A percentile compares a stretch with the other conserved stretches of the same genome.
These are phyloP conservation scores for Fusarium mundagurra DNA, from an alignment of 2,329 filamentous ascomycete genomes.

Conservation along the genomic window DNA sequence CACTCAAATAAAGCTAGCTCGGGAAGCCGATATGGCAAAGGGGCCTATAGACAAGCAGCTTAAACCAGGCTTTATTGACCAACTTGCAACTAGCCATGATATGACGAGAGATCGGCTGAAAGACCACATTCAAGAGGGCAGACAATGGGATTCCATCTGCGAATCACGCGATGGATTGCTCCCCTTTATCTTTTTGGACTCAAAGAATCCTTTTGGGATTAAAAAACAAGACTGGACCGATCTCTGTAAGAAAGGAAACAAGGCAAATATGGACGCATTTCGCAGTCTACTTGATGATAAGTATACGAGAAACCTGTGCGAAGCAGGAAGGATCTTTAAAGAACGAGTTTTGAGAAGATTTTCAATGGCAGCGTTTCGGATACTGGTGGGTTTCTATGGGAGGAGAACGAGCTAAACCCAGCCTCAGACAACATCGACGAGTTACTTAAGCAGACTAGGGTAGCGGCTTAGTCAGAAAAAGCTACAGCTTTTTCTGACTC, in stretches of 20 bases:
- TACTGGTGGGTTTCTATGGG: background rate
- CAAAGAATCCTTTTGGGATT: background rate
- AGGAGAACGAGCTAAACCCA: background rate
- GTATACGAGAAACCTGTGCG: background rate
- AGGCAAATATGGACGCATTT: background rate
- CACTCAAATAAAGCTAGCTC: background rate
- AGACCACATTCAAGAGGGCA: background rate
- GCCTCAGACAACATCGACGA: background rate
- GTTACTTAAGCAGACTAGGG: background rate
- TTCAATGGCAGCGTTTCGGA: background rate
- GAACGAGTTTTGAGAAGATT: background rate
- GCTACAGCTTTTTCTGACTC: background rate
- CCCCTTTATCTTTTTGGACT: background rate
- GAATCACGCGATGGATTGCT: background rate
- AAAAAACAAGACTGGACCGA: background rate
- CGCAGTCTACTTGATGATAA: background rate
- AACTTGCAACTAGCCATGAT: background rate
- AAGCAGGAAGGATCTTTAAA: background rate
- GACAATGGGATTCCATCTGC: background rate
- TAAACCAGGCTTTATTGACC: background rate
- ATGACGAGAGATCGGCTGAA: background rate
- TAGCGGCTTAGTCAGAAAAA: background rate
- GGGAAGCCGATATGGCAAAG: background rate
- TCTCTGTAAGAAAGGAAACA: background rate
- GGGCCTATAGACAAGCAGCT: background rate